Conservation (phyloP, 371 early-diverging fungal genomes). For the Mortierella sp. region DNA sequence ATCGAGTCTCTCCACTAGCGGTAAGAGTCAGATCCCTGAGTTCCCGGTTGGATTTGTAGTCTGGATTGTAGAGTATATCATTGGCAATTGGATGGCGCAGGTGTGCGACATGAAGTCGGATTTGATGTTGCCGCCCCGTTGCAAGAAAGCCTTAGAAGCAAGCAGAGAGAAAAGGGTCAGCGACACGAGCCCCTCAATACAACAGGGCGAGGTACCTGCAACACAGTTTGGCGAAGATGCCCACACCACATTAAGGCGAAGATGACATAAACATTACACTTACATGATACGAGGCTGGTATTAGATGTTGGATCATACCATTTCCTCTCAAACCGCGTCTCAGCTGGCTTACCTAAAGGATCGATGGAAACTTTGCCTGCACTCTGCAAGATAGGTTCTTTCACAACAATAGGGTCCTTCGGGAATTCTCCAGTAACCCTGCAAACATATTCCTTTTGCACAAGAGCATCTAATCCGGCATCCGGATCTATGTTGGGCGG, state of each 20-base stretch:
- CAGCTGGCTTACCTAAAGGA: conserved; percentile 45
- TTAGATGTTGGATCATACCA: conserved; percentile 46
- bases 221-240: too few relatives aligned
- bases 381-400: conserved; percentile 43
- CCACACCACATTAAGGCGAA: too few relatives aligned
- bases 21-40: background rate
- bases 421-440: conserved; percentile 54
- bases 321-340: conserved; percentile 41
- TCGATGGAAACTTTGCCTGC: conserved; percentile 43
- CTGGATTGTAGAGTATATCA: conserved; percentile 46
- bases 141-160: conserved; percentile 21
- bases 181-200: background rate
- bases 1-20: conserved; percentile 39
- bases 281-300: conserved; percentile 48
- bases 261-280: background rate
- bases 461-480: conserved; percentile 9
- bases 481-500: conserved; percentile 16
- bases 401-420: conserved; percentile 21
- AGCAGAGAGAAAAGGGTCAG: background rate
- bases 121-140: conserved; percentile 55
- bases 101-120: conserved; percentile 48
- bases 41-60: conserved; percentile 13
- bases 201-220: too few relatives aligned
- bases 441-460: conserved; percentile 54
- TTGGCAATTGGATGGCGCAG: conserved; percentile 47